Conservation (phyloP, 2,329 filamentous ascomycete genomes). For the Xylaria hypoxylon region DNA sequence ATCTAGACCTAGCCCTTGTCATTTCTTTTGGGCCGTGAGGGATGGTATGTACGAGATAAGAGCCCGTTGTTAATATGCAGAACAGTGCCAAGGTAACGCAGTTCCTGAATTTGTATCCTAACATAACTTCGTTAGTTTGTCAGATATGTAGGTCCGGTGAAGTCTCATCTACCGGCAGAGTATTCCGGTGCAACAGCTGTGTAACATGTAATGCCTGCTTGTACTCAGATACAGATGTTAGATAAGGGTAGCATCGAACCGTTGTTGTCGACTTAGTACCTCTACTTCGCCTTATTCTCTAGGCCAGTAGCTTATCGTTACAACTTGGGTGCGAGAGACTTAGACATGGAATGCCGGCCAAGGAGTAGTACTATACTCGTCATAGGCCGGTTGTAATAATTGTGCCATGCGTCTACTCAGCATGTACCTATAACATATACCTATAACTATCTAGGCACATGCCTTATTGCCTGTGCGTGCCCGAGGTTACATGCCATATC, state of each 20-base stretch:
- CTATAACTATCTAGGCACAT: neutral
- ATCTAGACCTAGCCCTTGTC: neutral
- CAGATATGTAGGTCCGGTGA: neutral
- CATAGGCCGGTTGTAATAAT: neutral
- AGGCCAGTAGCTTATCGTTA: neutral
- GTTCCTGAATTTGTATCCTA: neutral
- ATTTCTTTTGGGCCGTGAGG: neutral
- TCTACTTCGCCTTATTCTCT: neutral
- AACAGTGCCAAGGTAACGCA: too few species aligned
- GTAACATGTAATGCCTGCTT: slow-evolving; percentile 2
- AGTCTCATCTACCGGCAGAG: neutral
- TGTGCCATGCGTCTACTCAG: neutral
- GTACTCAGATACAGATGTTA: neutral
- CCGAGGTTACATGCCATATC: neutral
- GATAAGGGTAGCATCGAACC: neutral
- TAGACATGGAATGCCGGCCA: too few species aligned
- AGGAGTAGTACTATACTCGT: neutral
- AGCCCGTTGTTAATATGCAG: neutral
- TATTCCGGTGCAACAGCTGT: neutral
- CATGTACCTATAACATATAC: neutral
- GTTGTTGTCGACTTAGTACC: neutral
- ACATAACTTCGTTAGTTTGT: neutral
- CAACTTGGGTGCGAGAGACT: neutral
- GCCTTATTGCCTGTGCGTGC: neutral
- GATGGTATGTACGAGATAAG: neutral